phyloP scores from a whole-genome alignment of 306 rosid species.

The Rosa multiflora region DNA sequence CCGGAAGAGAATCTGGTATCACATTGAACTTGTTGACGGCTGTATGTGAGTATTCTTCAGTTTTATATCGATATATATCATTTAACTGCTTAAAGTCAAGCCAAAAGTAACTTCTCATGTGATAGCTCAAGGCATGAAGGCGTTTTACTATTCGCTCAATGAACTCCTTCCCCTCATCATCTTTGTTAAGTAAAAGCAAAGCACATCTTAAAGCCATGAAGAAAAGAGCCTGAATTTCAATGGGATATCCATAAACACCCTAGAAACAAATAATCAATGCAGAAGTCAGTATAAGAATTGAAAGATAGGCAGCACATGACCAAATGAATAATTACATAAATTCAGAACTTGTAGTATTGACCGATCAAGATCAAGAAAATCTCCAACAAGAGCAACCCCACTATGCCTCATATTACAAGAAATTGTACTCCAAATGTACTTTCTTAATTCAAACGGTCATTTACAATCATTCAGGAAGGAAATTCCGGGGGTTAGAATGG shows the following conservation, averaged over 20 bases:
- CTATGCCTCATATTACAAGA: neutral
- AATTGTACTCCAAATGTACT: neutral
- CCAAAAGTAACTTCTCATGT: constrained; percentile 89
- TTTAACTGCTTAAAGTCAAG: constrained; percentile 84
- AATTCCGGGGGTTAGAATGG: neutral
- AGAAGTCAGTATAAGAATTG: constrained; percentile 19
- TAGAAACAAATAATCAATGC: constrained; percentile 33
- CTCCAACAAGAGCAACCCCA: neutral
- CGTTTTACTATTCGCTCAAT: constrained; percentile 66
- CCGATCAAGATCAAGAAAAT: neutral
- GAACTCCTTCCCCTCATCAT: constrained; percentile 76
- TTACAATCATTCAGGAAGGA: neutral
- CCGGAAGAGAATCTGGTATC: constrained; percentile 89
- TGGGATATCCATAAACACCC: constrained; percentile 98
- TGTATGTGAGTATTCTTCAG: constrained; percentile 92
- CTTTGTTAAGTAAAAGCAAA: constrained; percentile 74
- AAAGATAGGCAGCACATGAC: constrained; percentile 1
- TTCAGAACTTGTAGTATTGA: neutral
- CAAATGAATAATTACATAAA: neutral
- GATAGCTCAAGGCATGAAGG: constrained; percentile 78
- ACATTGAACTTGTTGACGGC: constrained; percentile 92
- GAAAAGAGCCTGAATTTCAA: constrained; percentile 93
- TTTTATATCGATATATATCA: constrained; percentile 80
- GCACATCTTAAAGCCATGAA: constrained; percentile 96
- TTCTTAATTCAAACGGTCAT: neutral